Evolutionary conservation across 345 rosid genomes (phyloP).

Genomic region (Pseudoturritis turrita): DNA sequence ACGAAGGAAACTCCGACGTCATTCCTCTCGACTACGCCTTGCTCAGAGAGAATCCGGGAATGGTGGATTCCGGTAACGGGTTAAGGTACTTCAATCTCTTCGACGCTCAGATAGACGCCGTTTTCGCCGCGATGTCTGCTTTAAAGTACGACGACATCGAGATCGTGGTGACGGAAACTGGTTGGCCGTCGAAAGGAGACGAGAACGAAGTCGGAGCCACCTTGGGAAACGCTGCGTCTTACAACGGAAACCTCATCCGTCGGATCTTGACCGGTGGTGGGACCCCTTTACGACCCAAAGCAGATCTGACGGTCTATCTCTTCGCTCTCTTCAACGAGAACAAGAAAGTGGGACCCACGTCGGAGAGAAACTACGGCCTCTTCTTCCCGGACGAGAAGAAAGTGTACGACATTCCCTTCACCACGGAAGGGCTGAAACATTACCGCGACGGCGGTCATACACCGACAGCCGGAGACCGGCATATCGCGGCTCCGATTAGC

Average conservation of each 20-base stretch:
- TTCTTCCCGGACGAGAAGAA: slow-evolving; percentile 75
- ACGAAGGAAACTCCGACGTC: slow-evolving; percentile 86
- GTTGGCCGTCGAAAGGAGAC: slow-evolving; percentile 95
- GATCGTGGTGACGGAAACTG: slow-evolving; percentile 82
- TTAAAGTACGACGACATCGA: slow-evolving; percentile 67
- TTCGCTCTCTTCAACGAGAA: slow-evolving; percentile 95
- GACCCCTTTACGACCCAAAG: slow-evolving; percentile 72
- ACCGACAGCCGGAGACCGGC: slow-evolving; percentile 27
- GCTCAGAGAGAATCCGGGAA: slow-evolving; percentile 87
- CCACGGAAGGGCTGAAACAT: slow-evolving; percentile 47
- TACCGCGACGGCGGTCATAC: slow-evolving; percentile 36
- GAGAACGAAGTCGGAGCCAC: slow-evolving; percentile 73
- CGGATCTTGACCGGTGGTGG: slow-evolving; percentile 81
- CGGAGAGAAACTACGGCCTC: slow-evolving; percentile 92
- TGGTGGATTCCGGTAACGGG: slow-evolving; percentile 81
- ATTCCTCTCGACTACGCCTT: slow-evolving; percentile 86
- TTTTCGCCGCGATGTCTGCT: slow-evolving; percentile 80
- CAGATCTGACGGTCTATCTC: slow-evolving; percentile 82
- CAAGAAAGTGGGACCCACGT: slow-evolving; percentile 68
- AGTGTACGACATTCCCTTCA: slow-evolving; percentile 80
- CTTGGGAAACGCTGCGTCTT: slow-evolving; percentile 65
- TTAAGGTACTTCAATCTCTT: slow-evolving; percentile 74
- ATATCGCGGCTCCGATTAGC: slow-evolving; percentile 21
- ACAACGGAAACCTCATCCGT: slow-evolving; percentile 86
- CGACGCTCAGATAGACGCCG: slow-evolving; percentile 97